Percentiles rank a stretch among this genome's conserved stretches.
These are phyloP conservation scores for Aureobasidium vineae DNA, from an alignment of 2,329 filamentous ascomycete genomes.

Conservation along the genomic window DNA sequence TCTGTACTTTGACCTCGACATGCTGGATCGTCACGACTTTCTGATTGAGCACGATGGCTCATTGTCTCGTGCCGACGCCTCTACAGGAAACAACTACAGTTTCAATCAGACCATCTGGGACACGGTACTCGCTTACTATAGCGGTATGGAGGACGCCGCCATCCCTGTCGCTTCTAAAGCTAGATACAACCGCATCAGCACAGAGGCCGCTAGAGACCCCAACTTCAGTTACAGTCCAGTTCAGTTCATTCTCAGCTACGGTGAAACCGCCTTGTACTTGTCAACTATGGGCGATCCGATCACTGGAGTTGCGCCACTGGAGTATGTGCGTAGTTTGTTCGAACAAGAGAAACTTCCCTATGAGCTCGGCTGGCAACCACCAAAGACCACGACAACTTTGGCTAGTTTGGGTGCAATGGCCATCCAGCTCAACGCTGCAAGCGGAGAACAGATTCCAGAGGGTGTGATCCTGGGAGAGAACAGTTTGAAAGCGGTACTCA, in stretches of 20 bases:
- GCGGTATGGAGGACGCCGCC: conserved; percentile 32
- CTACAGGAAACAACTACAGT: conserved; percentile 39
- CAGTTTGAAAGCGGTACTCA: conserved; percentile 2
- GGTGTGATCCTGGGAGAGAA: conserved; percentile 7
- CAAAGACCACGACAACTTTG: conserved; percentile 7
- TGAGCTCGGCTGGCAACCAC: conserved; percentile 38
- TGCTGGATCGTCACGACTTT: conserved; percentile 25
- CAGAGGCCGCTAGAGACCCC: conserved; percentile 35
- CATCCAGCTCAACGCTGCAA: not conserved
- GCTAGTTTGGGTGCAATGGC: conserved; percentile 13
- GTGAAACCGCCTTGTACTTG: conserved; percentile 43
- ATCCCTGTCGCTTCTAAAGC: conserved; percentile 36
- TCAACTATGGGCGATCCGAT: conserved; percentile 39
- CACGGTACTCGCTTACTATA: conserved; percentile 34
- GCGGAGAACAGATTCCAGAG: conserved; percentile 13
- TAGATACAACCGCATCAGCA: conserved; percentile 36
- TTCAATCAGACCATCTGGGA: conserved; percentile 40
- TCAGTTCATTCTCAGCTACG: conserved; percentile 40
- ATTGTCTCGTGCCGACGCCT: conserved; percentile 38
- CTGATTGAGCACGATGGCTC: conserved; percentile 43
- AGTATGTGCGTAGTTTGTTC: conserved; percentile 41
- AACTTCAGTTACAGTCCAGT: conserved; percentile 39
- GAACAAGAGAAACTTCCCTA: conserved; percentile 42
- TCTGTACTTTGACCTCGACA: conserved; percentile 27
- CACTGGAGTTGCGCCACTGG: conserved; percentile 37